Percentiles rank a stretch among this genome's conserved stretches.
Evolutionary conservation across 306 rosid genomes (phyloP).

Genomic region (Cucurbita argyrosperma): DNA sequence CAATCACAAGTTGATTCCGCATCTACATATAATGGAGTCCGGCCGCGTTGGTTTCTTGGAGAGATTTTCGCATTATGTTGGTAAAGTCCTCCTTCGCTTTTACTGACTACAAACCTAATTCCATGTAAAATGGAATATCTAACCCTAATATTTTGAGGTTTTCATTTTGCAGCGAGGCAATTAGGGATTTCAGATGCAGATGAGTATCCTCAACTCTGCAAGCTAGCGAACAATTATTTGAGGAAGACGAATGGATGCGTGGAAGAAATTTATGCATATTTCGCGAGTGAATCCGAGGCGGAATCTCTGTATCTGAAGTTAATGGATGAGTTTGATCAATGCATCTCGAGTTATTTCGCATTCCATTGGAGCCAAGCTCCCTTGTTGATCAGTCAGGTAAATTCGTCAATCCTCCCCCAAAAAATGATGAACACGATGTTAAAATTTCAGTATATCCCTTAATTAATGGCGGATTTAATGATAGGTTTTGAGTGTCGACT

Average conservation of each 20-base stretch:
- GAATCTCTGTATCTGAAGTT: conserved; percentile 29
- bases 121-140: not conserved
- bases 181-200: conserved; percentile 42
- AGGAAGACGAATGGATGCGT: conserved; percentile 38
- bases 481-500: conserved; percentile 41
- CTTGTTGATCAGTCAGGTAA: conserved; percentile 41
- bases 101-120: not conserved
- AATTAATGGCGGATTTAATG: conserved; percentile 2
- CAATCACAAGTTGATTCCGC: conserved; percentile 22
- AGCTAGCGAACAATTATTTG: conserved; percentile 40
- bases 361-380: conserved; percentile 74
- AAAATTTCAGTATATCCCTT: not conserved
- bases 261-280: conserved; percentile 32
- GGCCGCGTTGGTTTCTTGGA: conserved; percentile 50
- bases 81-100: conserved; percentile 10
- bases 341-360: conserved; percentile 62
- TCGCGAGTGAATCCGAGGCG: conserved; percentile 24
- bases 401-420: not conserved
- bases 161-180: conserved; percentile 45
- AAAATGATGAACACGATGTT: not conserved
- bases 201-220: conserved; percentile 43
- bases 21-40: conserved; percentile 24
- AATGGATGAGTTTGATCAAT: conserved; percentile 51
- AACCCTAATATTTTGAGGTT: not conserved
- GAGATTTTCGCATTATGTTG: conserved; percentile 60